These are phyloP conservation scores for Coemansia sp. DNA, from an alignment of 192 early-diverging fungal genomes.

Conservation along the genomic window DNA sequence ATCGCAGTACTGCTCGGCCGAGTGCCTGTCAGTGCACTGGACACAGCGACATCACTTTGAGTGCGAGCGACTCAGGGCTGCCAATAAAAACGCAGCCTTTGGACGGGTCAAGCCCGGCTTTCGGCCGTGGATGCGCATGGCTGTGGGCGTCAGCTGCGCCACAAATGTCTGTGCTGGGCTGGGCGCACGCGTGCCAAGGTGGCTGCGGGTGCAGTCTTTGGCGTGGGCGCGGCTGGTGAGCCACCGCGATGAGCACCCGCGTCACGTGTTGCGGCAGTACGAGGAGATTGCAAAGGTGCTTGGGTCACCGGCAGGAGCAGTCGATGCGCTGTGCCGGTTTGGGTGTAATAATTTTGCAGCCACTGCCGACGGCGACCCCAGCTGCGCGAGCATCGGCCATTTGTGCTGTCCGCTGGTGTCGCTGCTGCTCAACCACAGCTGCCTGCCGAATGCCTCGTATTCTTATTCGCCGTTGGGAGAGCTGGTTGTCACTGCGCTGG, in stretches of 20 bases:
- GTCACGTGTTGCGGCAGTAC: constrained; percentile 38
- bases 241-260: constrained; percentile 35
- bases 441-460: constrained; percentile 35
- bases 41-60: constrained; percentile 30
- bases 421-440: constrained; percentile 53
- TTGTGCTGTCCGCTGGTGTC: constrained; percentile 48
- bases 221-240: constrained; percentile 38
- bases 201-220: constrained; percentile 30
- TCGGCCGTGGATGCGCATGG: constrained; percentile 41
- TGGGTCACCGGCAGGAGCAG: neutral
- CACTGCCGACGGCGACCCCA: constrained; percentile 36
- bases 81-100: neutral
- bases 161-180: neutral
- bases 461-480: constrained; percentile 10
- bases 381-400: constrained; percentile 13
- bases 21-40: constrained; percentile 43
- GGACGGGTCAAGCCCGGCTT: constrained; percentile 27
- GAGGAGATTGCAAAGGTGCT: constrained; percentile 31
- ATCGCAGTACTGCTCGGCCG: constrained; percentile 32
- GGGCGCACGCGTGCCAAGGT: constrained; percentile 3
- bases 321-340: constrained; percentile 28
- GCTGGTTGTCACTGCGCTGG: constrained; percentile 32
- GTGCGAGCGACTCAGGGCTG: constrained; percentile 10
- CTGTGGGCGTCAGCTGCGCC: constrained; percentile 17
- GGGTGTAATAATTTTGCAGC: constrained; percentile 28